These are phyloP conservation scores for Penicillium sp. DNA, from an alignment of 2,329 filamentous ascomycete species.

Conservation along the genomic window DNA sequence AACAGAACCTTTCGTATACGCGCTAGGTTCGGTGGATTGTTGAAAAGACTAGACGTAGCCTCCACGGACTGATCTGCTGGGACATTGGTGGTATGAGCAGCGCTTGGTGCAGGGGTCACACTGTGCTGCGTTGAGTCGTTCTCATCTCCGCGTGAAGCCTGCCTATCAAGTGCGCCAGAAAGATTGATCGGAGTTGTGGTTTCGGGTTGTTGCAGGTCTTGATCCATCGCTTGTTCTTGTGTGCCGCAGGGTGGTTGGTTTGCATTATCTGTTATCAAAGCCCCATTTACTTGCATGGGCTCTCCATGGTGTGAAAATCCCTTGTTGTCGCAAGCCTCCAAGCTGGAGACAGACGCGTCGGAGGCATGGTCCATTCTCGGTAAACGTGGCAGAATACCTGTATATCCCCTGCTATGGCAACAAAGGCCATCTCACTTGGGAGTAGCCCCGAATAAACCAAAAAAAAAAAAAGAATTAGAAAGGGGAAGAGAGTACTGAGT, in stretches of 20 bases:
- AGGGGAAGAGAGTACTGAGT: neutral
- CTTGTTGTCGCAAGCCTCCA: conserved; percentile 14
- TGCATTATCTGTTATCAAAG: conserved; percentile 4
- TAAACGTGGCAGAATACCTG: conserved; percentile 4
- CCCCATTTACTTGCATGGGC: conserved; percentile 9
- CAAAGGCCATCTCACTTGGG: neutral
- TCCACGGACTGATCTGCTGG: conserved; percentile 3
- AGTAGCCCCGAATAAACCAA: neutral
- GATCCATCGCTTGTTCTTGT: conserved; percentile 9
- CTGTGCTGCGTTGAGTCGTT: neutral
- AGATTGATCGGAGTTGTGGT: conserved; percentile 17
- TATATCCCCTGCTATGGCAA: conserved; percentile 1
- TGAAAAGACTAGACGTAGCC: conserved; percentile 33
- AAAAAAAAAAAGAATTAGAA: too few species aligned
- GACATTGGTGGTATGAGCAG: neutral
- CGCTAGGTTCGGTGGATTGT: conserved; percentile 44
- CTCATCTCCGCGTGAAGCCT: conserved; percentile 13
- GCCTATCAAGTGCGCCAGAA: conserved; percentile 21
- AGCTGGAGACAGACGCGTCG: conserved; percentile 23
- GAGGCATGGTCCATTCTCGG: conserved; percentile 34
- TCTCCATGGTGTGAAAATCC: conserved; percentile 13
- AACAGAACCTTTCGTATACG: conserved; percentile 45
- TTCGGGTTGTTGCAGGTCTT: conserved; percentile 7
- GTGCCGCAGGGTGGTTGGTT: neutral
- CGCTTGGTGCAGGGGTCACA: neutral